These are phyloP conservation scores for Pseudogymnoascus sp. DNA, from an alignment of 2,329 filamentous ascomycete species.

Conservation along the genomic window DNA sequence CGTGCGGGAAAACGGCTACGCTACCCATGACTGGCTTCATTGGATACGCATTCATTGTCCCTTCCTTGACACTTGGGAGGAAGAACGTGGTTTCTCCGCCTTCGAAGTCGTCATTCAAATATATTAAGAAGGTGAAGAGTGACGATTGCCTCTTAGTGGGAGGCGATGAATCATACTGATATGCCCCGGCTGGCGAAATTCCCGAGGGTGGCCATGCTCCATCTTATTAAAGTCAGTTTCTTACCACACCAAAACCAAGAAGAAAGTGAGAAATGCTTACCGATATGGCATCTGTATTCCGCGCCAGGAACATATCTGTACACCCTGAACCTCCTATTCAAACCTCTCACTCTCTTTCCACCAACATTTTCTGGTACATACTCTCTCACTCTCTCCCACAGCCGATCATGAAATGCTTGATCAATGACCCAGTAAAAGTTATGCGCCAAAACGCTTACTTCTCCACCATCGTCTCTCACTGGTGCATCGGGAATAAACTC, in stretches of 20 bases:
- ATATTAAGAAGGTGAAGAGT: conserved; percentile 62
- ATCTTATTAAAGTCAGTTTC: conserved; percentile 33
- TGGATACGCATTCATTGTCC: conserved; percentile 61
- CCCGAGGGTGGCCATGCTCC: conserved; percentile 68
- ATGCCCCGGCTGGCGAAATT: conserved; percentile 43
- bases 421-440: conserved; percentile 71
- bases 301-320: conserved; percentile 68
- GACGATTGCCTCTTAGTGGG: conserved; percentile 54
- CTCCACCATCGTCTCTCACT: conserved; percentile 54
- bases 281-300: conserved; percentile 64
- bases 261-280: conserved; percentile 17
- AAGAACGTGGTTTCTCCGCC: conserved; percentile 68
- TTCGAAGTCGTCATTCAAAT: conserved; percentile 66
- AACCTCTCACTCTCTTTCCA: conserved; percentile 52
- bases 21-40: conserved; percentile 63
- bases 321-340: conserved; percentile 65
- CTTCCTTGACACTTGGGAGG: conserved; percentile 56
- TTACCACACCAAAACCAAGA: neutral
- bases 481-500: conserved; percentile 63
- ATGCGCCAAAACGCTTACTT: conserved; percentile 60
- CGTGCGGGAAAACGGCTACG: conserved; percentile 64
- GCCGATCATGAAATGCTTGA: conserved; percentile 51
- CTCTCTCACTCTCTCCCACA: conserved; percentile 55
- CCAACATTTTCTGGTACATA: conserved; percentile 51
- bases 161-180: conserved; percentile 62